phyloP scores from a whole-genome alignment of 2,329 filamentous ascomycete species.

The Cercospora zeina region DNA sequence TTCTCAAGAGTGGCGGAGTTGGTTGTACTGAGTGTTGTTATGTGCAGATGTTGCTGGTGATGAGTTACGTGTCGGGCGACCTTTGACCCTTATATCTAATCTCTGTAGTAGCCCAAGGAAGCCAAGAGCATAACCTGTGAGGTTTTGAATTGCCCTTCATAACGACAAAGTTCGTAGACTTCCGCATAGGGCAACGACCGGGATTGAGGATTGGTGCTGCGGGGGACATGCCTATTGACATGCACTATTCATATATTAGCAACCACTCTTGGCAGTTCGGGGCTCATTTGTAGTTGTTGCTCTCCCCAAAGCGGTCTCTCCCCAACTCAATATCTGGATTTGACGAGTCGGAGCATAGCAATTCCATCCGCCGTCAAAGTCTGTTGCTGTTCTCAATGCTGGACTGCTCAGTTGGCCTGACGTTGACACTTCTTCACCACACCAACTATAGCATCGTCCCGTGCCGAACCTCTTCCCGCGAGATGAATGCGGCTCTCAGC shows the following conservation, averaged over 20 bases:
- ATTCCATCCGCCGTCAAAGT: background rate
- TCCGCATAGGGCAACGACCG: background rate
- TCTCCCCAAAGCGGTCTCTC: background rate
- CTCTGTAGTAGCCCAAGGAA: background rate
- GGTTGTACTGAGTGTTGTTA: background rate
- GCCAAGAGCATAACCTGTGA: background rate
- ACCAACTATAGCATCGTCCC: background rate
- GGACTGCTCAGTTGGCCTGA: background rate
- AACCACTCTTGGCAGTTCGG: background rate
- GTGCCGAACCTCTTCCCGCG: background rate
- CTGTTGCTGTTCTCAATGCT: background rate
- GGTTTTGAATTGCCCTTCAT: background rate
- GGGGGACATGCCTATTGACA: constrained; percentile 9
- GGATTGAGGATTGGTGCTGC: background rate
- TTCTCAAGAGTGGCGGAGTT: background rate
- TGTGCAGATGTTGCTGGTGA: constrained; percentile 4
- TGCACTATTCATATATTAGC: constrained; percentile 15
- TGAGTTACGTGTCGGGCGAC: background rate
- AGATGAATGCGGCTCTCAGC: background rate
- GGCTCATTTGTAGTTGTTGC: background rate
- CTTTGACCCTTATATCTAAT: constrained; percentile 10
- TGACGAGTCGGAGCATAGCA: background rate
- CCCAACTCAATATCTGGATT: background rate
- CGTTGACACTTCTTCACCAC: background rate
- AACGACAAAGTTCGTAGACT: background rate